Conservation (phyloP, 352 stramenopile species). For the Pythium myriotylum region DNA sequence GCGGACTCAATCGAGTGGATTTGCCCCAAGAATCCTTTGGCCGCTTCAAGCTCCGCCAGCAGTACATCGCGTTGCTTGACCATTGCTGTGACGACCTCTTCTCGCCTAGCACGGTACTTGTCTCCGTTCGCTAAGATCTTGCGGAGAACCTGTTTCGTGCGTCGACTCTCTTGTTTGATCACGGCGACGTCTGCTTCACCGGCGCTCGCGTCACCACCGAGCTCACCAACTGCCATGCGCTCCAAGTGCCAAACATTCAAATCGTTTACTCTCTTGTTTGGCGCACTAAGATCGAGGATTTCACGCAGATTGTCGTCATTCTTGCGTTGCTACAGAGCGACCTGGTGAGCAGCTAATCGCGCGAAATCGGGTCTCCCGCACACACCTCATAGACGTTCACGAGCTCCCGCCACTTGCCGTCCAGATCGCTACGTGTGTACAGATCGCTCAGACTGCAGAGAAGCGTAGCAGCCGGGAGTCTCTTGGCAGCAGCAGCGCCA, state of each 20-base stretch:
- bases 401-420: slow-evolving; percentile 72
- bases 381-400: slow-evolving; percentile 72
- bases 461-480: slow-evolving; percentile 23
- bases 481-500: slow-evolving; percentile 1
- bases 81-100: slow-evolving; percentile 67
- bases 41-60: slow-evolving; percentile 57
- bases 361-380: too few species aligned
- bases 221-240: slow-evolving; percentile 80
- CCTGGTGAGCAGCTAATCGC: neutral
- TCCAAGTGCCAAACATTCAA: slow-evolving; percentile 80
- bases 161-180: slow-evolving; percentile 61
- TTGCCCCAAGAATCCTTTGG: slow-evolving; percentile 77
- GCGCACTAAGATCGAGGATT: slow-evolving; percentile 74
- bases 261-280: slow-evolving; percentile 55
- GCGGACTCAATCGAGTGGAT: slow-evolving; percentile 49
- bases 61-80: slow-evolving; percentile 71
- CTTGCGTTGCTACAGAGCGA: slow-evolving; percentile 52
- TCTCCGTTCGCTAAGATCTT: slow-evolving; percentile 61
- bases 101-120: slow-evolving; percentile 52
- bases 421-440: slow-evolving; percentile 62
- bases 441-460: slow-evolving; percentile 66
- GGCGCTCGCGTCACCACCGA: slow-evolving; percentile 37
- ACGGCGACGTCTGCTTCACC: slow-evolving; percentile 46
- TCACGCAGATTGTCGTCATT: slow-evolving; percentile 78
- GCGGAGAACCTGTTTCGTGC: slow-evolving; percentile 59